Conservation (phyloP, 345 rosid genomes). For the Durio zibethinus region DNA sequence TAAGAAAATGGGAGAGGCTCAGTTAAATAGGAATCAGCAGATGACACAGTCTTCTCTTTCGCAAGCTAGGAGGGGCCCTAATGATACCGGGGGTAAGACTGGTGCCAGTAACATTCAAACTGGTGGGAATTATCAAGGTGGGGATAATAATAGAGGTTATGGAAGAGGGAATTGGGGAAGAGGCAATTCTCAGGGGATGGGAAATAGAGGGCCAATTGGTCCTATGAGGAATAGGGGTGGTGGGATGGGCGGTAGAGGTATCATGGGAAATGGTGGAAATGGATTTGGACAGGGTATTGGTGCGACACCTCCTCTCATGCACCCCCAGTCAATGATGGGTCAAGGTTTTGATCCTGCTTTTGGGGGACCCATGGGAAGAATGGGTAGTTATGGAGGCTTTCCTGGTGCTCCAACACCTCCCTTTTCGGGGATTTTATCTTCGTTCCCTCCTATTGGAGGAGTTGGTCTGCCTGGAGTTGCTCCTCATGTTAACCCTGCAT, state of each 20-base stretch:
- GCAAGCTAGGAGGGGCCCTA: background rate
- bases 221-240: slow-evolving; percentile 6
- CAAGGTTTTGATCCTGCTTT: slow-evolving; percentile 4
- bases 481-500: slow-evolving; percentile 4
- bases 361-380: slow-evolving; percentile 6
- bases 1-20: slow-evolving; percentile 14
- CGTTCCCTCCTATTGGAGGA: slow-evolving; percentile 1
- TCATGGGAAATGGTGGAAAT: slow-evolving; percentile 15
- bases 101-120: background rate
- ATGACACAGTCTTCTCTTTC: background rate
- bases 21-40: slow-evolving; percentile 2
- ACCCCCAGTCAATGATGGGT: slow-evolving; percentile 12
- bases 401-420: background rate
- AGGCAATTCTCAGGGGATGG: background rate
- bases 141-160: slow-evolving; percentile 6
- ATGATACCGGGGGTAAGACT: background rate
- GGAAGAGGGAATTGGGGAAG: slow-evolving; percentile 7
- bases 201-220: background rate
- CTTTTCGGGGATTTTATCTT: background rate
- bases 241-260: slow-evolving; percentile 11
- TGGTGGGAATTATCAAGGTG: background rate
- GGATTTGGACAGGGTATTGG: slow-evolving; percentile 10
- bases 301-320: slow-evolving; percentile 4
- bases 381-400: background rate
- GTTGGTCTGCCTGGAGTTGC: slow-evolving; percentile 8